phyloP scores from a whole-genome alignment of 306 rosid species.

The Pterocarpus santalinus region DNA sequence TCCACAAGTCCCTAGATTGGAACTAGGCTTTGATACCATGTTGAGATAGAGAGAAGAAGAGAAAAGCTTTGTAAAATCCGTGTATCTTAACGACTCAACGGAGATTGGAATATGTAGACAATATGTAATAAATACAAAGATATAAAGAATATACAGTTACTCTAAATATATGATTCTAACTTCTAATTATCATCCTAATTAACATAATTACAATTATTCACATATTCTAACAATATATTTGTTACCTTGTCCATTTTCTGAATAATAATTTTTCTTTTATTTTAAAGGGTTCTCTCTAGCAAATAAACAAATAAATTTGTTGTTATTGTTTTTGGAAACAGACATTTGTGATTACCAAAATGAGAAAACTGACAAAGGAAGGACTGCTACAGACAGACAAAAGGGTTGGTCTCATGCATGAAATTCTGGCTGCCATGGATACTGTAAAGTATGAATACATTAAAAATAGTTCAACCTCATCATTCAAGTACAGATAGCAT shows the following conservation, averaged over 20 bases:
- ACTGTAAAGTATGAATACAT: conserved; percentile 75
- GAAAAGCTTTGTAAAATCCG: no score
- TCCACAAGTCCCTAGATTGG: no score
- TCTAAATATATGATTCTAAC: no score
- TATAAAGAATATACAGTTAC: no score
- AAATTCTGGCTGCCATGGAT: conserved; percentile 91
- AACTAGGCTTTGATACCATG: no score
- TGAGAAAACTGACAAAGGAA: conserved; percentile 77
- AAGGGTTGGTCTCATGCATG: conserved; percentile 90
- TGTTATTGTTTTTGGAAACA: conserved; percentile 40
- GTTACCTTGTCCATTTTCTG: neutral
- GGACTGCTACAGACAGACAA: conserved; percentile 82
- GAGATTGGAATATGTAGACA: no score
- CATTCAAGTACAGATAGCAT: conserved; percentile 8
- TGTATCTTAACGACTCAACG: no score
- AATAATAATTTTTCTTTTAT: neutral
- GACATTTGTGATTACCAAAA: conserved; percentile 74
- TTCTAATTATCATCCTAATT: no score
- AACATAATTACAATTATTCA: no score
- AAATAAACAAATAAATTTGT: neutral
- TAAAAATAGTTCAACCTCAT: neutral
- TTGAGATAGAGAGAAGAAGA: no score
- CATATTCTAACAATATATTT: neutral
- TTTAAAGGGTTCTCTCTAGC: conserved; percentile 7
- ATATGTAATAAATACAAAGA: no score